Percentiles rank a stretch among this genome's conserved stretches.
Evolutionary conservation across 1,284 basidiomycete species (phyloP).

Genomic region (Ganoderma sinense): DNA sequence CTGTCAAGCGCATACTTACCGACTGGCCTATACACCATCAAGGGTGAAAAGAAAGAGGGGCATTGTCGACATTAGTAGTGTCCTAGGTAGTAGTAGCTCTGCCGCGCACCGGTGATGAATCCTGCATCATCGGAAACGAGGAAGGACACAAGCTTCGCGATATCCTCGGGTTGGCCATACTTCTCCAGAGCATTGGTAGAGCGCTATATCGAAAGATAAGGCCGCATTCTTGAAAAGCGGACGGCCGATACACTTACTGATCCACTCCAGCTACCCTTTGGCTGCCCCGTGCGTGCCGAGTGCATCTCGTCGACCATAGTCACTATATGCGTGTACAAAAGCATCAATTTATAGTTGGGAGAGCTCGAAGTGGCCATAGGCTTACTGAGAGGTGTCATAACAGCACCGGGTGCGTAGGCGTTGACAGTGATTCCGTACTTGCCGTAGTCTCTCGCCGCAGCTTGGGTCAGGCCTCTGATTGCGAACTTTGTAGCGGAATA

Average conservation of each 20-base stretch:
- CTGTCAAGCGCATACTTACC: neutral
- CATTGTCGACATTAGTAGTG: neutral
- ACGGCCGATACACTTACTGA: slow-evolving; percentile 41
- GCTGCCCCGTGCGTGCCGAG: slow-evolving; percentile 38
- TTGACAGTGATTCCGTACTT: slow-evolving; percentile 36
- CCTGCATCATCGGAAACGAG: slow-evolving; percentile 41
- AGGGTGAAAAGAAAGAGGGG: neutral
- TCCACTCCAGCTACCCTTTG: slow-evolving; percentile 53
- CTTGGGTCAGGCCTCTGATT: slow-evolving; percentile 33
- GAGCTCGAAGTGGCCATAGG: neutral
- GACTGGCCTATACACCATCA: neutral
- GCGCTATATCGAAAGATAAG: neutral
- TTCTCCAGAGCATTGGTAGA: slow-evolving; percentile 16
- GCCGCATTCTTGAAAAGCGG: neutral
- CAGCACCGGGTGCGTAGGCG: slow-evolving; percentile 32
- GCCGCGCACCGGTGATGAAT: slow-evolving; percentile 44
- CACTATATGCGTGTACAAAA: slow-evolving; percentile 13
- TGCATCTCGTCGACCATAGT: slow-evolving; percentile 25
- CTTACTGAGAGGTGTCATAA: slow-evolving; percentile 33
- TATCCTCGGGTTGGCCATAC: slow-evolving; percentile 40
- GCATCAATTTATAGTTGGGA: too few relatives aligned
- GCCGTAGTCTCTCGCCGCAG: slow-evolving; percentile 33
- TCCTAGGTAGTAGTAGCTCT: neutral
- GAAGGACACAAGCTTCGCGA: slow-evolving; percentile 46
- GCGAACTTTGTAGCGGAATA: slow-evolving; percentile 36